Base-by-base conservation (phyloP, 2,329 filamentous ascomycete species). In the Pyricularia grisea region DNA sequence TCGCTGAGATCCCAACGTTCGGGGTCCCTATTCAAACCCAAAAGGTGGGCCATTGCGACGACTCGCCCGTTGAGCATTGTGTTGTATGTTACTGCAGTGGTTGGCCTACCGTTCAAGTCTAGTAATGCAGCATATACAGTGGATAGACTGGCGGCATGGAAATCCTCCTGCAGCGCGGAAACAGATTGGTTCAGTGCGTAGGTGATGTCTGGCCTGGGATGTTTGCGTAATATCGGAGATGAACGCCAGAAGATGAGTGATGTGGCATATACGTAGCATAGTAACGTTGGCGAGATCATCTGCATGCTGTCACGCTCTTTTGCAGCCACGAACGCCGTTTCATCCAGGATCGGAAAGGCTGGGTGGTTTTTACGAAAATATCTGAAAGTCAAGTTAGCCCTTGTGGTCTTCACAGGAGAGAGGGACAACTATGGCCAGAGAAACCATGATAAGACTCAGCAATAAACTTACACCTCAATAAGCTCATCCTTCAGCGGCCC, bases 131-230 rank as follows among this genome's bases (percentile, higher is more conserved):
- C 83, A 27, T 84, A 81, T 28, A 90, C 81, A 0, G 86, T 87
- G 0, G 86, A 85, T 63, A 89, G 78, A 1, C 87, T 85, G 0
- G 87, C 87, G 0, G 84, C 84, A 1, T 86, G 81, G 67, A 87
- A 83, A 7, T 88, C 82, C 70, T 89, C 87, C 71, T 88, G 86
- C 3, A 88, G 78, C 0, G 87, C 85, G 68, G 86, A 85, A 25
- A 83, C 85, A 7, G 86, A 86, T 70, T 88, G 81, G 70, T 89
- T 89, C 81, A 88, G 88, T 10, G 87, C 83, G 74, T 87, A 89
- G 64, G 86, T 82, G 60, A 81, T 80, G 73, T 90, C 87, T 0
- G 87, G 87, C 66, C 83, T 80, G 4, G 82, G 81, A 69, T 84
- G 81, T 0, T 75, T 77, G 3, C 84, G 74, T 4, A 79, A 76